Evolutionary conservation across 2,329 filamentous ascomycete genomes (phyloP).

Genomic region (Botryosphaeria agaves): DNA sequence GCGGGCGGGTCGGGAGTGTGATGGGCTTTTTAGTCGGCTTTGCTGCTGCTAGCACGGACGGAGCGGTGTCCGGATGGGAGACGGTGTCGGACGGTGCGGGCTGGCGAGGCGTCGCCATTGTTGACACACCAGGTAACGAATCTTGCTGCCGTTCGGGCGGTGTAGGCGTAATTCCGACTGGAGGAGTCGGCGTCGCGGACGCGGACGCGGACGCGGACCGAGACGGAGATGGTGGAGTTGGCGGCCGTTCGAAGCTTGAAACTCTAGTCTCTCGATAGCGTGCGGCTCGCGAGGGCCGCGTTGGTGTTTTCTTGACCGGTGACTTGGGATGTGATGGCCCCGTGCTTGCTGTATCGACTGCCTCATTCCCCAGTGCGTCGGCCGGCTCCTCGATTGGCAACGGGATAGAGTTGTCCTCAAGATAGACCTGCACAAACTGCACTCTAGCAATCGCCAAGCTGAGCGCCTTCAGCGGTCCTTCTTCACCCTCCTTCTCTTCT

Average conservation of each 20-base stretch:
- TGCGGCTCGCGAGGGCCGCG: not conserved
- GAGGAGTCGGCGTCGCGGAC: not conserved
- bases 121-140: not conserved
- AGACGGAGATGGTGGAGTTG: not conserved
- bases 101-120: too few relatives aligned
- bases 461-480: constrained; percentile 20
- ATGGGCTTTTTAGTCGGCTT: not conserved
- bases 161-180: too few relatives aligned
- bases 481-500: constrained; percentile 15
- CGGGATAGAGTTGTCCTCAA: constrained; percentile 26
- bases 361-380: not conserved
- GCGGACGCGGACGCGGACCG: not conserved
- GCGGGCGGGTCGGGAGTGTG: constrained; percentile 32
- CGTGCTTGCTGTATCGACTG: not conserved
- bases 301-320: not conserved
- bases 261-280: not conserved
- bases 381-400: constrained; percentile 19
- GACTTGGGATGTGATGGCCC: not conserved
- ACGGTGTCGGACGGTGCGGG: not conserved
- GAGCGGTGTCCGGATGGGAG: not conserved
- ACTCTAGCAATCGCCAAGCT: constrained; percentile 32
- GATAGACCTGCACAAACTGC: constrained; percentile 33
- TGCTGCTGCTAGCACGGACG: not conserved
- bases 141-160: not conserved
- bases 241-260: not conserved